Percentiles rank a stretch among this genome's conserved stretches.
Conservation (phyloP, 371 early-diverging fungal species). For the Actinomucor elegans region DNA sequence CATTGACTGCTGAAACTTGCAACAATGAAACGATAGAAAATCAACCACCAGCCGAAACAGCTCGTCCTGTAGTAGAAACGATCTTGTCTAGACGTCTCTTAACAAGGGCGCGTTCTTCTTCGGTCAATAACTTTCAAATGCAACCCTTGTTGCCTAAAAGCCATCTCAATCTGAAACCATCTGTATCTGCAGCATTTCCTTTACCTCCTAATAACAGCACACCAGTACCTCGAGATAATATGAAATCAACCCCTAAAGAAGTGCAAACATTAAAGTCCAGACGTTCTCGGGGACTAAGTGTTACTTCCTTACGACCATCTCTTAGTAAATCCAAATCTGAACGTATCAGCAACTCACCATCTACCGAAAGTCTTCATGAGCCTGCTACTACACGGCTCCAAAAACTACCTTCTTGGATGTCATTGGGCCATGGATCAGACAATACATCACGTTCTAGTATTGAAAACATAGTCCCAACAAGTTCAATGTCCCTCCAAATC, state of each 20-base stretch:
- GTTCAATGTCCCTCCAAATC: too few species aligned
- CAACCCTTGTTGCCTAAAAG: slow-evolving; percentile 10
- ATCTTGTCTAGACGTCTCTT: background rate
- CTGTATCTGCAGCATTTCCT: slow-evolving; percentile 8
- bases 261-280: slow-evolving; percentile 10
- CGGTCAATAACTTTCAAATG: slow-evolving; percentile 13
- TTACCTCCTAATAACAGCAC: slow-evolving; percentile 7
- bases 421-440: too few species aligned
- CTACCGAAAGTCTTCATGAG: slow-evolving; percentile 10
- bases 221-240: background rate
- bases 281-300: slow-evolving; percentile 35
- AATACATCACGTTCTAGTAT: too few species aligned
- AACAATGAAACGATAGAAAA: too few species aligned
- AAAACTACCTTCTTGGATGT: slow-evolving; percentile 23
- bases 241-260: background rate
- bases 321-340: slow-evolving; percentile 17
- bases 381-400: background rate
- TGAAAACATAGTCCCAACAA: too few species aligned
- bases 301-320: slow-evolving; percentile 28
- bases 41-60: too few species aligned
- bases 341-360: slow-evolving; percentile 1
- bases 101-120: slow-evolving; percentile 13
- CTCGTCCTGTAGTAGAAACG: too few species aligned
- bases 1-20: background rate
- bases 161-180: background rate